Evolutionary conservation across 1,139 yeast species (phyloP).

Genomic region (Taphrina communis): DNA sequence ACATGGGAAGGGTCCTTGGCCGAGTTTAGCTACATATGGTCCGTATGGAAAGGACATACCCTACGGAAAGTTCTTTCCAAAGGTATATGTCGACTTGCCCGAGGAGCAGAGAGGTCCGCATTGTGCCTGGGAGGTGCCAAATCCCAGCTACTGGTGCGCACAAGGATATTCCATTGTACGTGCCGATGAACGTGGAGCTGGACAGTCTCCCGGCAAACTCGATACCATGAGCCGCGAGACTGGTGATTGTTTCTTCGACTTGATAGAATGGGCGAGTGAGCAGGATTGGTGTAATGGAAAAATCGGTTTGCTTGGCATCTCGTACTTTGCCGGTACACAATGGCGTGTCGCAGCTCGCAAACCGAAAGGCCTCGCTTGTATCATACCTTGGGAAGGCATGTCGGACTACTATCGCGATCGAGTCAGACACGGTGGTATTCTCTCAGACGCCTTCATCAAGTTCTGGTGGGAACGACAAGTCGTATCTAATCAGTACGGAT

Average conservation of each 20-base stretch:
- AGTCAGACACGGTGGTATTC: constrained; percentile 10
- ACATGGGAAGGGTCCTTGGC: not conserved
- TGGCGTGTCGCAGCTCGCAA: constrained; percentile 14
- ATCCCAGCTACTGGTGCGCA: constrained; percentile 16
- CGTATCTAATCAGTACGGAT: constrained; percentile 11
- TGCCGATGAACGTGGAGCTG: constrained; percentile 2
- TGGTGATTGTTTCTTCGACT: constrained; percentile 1
- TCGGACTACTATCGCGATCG: constrained; percentile 17
- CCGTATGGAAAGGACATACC: constrained; percentile 8
- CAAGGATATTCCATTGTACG: not conserved
- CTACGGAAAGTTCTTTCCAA: constrained; percentile 1
- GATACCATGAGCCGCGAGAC: constrained; percentile 13
- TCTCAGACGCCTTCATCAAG: constrained; percentile 6
- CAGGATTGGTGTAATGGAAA: constrained; percentile 5
- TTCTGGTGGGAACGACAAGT: constrained; percentile 21
- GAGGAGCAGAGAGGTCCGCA: constrained; percentile 14
- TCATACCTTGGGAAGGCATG: constrained; percentile 19
- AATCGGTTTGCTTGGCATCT: constrained; percentile 14
- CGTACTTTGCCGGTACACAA: constrained; percentile 14
- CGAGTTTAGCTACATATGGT: constrained; percentile 1
- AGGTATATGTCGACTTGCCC: constrained; percentile 6
- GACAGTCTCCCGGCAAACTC: constrained; percentile 1
- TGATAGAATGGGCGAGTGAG: constrained; percentile 4
- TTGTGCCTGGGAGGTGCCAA: constrained; percentile 22
- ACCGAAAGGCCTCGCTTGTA: constrained; percentile 19